phyloP scores from a whole-genome alignment of 2,329 filamentous ascomycete species.

The Cladosporium cucumerinum region DNA sequence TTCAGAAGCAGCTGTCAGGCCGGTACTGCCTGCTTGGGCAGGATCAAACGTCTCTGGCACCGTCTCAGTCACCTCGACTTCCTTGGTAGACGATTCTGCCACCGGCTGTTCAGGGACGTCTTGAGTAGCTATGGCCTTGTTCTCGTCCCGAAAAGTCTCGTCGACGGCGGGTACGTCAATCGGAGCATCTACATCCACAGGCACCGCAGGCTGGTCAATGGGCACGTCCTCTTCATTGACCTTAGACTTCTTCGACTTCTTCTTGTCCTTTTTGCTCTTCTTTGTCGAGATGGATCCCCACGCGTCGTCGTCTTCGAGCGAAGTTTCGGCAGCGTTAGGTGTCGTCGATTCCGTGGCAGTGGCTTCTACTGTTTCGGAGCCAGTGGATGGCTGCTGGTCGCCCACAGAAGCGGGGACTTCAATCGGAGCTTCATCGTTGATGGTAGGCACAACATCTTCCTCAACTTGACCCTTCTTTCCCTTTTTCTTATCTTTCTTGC shows the following conservation, averaged over 20 bases:
- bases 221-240: not conserved
- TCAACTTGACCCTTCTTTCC: slow-evolving; percentile 37
- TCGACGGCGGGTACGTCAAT: not conserved
- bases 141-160: not conserved
- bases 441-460: not conserved
- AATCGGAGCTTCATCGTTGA: not conserved
- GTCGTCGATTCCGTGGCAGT: not conserved
- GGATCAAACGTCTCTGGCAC: not conserved
- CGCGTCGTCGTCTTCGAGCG: slow-evolving; percentile 23
- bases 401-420: not conserved
- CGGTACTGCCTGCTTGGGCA: not conserved
- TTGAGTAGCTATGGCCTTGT: not conserved
- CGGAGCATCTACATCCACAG: not conserved
- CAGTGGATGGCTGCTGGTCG: not conserved
- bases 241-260: slow-evolving; percentile 34
- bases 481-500: slow-evolving; percentile 31
- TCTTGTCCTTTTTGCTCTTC: slow-evolving; percentile 33
- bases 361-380: not conserved
- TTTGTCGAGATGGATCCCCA: slow-evolving; percentile 24
- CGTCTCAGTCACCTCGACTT: slow-evolving; percentile 26
- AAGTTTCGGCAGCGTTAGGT: not conserved
- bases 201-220: not conserved
- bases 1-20: not conserved
- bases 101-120: not conserved
- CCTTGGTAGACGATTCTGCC: slow-evolving; percentile 18